phyloP scores from a whole-genome alignment of 2,329 filamentous ascomycete species.

The Coniella vitis region DNA sequence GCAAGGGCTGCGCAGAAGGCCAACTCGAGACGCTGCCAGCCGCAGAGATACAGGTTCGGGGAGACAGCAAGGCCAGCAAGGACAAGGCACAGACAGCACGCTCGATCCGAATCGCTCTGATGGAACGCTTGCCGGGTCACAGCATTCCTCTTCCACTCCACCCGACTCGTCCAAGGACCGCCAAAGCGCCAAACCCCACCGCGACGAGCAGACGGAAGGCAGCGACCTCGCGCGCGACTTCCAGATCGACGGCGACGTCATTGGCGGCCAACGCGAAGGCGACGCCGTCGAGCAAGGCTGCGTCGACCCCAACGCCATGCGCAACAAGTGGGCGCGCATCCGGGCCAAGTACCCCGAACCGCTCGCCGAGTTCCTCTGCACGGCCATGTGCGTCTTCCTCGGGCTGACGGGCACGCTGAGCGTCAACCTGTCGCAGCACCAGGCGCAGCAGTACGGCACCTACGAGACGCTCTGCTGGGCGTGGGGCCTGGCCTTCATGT shows the following conservation, averaged over 20 bases:
- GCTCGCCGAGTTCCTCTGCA: slow-evolving; percentile 23
- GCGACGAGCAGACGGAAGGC: slow-evolving; percentile 13
- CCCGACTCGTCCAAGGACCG: too few species aligned
- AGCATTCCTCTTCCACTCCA: not conserved
- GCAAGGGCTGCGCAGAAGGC: slow-evolving; percentile 3
- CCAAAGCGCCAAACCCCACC: slow-evolving; percentile 2
- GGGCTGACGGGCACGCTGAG: slow-evolving; percentile 22
- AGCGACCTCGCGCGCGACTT: slow-evolving; percentile 16
- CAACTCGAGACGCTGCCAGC: not conserved
- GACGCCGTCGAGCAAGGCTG: slow-evolving; percentile 18
- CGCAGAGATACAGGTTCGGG: too few species aligned
- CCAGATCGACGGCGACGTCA: slow-evolving; percentile 21
- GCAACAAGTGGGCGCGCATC: slow-evolving; percentile 25
- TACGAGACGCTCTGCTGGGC: slow-evolving; percentile 25
- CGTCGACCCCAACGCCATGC: slow-evolving; percentile 19
- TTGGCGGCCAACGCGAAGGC: slow-evolving; percentile 18
- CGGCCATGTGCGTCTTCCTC: slow-evolving; percentile 22
- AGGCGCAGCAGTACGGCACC: slow-evolving; percentile 19
- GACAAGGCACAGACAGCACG: not conserved
- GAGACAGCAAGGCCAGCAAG: too few species aligned
- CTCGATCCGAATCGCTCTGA: not conserved
- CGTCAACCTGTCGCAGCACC: slow-evolving; percentile 22
- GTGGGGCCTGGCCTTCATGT: slow-evolving; percentile 26
- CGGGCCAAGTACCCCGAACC: slow-evolving; percentile 24
- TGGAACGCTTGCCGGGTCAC: not conserved